Conservation (phyloP, 306 rosid species). For the Dalbergia cultrata region DNA sequence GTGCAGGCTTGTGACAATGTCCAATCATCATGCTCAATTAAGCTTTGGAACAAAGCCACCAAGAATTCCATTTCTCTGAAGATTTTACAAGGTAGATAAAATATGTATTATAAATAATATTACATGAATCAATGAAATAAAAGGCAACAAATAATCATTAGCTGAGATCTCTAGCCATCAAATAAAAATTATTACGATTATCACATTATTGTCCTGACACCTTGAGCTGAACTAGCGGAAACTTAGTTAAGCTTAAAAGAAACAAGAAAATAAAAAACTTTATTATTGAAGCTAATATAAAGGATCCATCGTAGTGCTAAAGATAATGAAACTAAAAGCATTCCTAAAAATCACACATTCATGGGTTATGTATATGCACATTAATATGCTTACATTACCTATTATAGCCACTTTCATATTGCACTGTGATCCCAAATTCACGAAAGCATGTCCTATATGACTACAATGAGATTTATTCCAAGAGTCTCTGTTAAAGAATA, state of each 20-base stretch:
- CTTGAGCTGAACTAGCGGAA: conserved; percentile 18
- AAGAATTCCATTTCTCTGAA: conserved; percentile 98
- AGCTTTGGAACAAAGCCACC: conserved; percentile 84
- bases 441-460: background rate
- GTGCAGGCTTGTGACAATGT: conserved; percentile 90
- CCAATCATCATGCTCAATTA: conserved; percentile 86
- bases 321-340: background rate
- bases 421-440: background rate
- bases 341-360: background rate
- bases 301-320: background rate
- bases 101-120: conserved; percentile 29
- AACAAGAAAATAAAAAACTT: background rate
- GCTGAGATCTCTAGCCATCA: conserved; percentile 10
- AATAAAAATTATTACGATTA: conserved; percentile 20
- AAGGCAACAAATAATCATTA: conserved; percentile 27
- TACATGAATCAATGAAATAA: conserved; percentile 1
- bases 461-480: background rate
- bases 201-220: background rate
- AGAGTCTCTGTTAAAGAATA: background rate
- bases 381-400: background rate
- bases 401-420: background rate
- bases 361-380: background rate
- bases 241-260: conserved; percentile 7
- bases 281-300: background rate
- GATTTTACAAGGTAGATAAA: conserved; percentile 35